Conservation (phyloP, 352 stramenopile species). For the Detonula confervacea region DNA sequence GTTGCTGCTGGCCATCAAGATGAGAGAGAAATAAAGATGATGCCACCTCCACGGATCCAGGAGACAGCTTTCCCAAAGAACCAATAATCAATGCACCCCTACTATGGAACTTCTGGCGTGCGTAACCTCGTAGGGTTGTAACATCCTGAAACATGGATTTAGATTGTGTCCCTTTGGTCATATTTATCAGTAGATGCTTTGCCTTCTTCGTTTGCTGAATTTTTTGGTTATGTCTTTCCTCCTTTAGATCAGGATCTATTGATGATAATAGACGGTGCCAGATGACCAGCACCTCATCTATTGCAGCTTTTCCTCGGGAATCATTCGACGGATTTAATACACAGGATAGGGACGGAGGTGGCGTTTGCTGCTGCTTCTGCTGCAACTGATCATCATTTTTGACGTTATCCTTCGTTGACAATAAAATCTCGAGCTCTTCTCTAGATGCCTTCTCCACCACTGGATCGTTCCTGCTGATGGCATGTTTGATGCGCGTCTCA, state of each 20-base stretch:
- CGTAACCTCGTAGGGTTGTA: conserved; percentile 70
- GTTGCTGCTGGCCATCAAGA: not conserved
- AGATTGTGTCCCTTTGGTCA: conserved; percentile 80
- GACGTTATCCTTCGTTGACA: not conserved
- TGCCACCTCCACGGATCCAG: conserved; percentile 23
- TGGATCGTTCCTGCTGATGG: conserved; percentile 53
- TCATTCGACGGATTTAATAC: conserved; percentile 19
- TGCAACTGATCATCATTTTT: not conserved
- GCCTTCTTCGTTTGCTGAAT: conserved; percentile 51
- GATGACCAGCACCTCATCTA: conserved; percentile 30
- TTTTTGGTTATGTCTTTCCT: conserved; percentile 33
- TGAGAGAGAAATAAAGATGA: not conserved
- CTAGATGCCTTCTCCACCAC: conserved; percentile 43
- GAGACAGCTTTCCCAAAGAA: conserved; percentile 58
- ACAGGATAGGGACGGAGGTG: not conserved
- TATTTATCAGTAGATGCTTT: conserved; percentile 56
- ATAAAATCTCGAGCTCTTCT: conserved; percentile 44
- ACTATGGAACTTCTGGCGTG: conserved; percentile 73
- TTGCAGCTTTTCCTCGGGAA: conserved; percentile 10
- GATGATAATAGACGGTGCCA: conserved; percentile 26
- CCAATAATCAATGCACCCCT: conserved; percentile 63
- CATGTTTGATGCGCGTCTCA: conserved; percentile 61
- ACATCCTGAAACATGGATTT: conserved; percentile 72
- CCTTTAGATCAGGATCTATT: conserved; percentile 12
- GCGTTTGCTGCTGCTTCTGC: too few relatives aligned